These are phyloP conservation scores for Cyberlindnera xishuangbannaensis DNA, from an alignment of 805 yeast genomes.

Conservation along the genomic window DNA sequence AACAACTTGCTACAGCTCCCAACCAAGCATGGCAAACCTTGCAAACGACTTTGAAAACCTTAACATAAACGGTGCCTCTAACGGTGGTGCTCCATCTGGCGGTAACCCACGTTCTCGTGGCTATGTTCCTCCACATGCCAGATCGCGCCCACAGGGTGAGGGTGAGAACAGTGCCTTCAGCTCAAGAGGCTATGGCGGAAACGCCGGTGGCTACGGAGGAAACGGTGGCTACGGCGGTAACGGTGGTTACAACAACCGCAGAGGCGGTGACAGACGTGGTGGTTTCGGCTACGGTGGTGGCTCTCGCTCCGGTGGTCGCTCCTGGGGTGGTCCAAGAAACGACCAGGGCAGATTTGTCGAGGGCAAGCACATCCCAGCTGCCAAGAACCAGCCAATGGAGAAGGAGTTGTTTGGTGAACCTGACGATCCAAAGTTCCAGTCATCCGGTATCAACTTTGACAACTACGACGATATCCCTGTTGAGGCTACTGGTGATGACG, in stretches of 20 bases:
- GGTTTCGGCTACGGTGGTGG: conserved; percentile 28
- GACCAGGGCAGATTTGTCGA: conserved; percentile 78
- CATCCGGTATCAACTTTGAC: conserved; percentile 97
- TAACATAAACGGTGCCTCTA: conserved; percentile 44
- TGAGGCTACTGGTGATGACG: conserved; percentile 92
- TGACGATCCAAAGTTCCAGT: conserved; percentile 60
- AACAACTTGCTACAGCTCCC: no score
- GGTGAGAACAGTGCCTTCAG: conserved; percentile 9
- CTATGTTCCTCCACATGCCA: conserved; percentile 55
- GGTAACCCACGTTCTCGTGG: conserved; percentile 27
- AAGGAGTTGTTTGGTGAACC: conserved; percentile 79
- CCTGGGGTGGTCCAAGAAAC: conserved; percentile 29
- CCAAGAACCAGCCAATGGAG: conserved; percentile 64
- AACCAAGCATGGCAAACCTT: conserved; percentile 47
- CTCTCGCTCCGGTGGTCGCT: conserved; percentile 30
- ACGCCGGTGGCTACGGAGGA: conserved; percentile 11
- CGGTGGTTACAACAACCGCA: conserved; percentile 10
- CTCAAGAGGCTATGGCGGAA: conserved; percentile 5
- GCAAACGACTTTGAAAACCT: conserved; percentile 52
- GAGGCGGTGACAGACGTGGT: conserved; percentile 2
- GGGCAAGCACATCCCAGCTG: conserved; percentile 84
- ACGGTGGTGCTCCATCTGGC: no score
- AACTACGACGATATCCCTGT: conserved; percentile 98
- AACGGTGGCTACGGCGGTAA: conserved; percentile 11
- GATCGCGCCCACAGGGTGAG: conserved; percentile 27